phyloP scores from a whole-genome alignment of 495 filamentous ascomycete species.

The Penicillium paradoxum region DNA sequence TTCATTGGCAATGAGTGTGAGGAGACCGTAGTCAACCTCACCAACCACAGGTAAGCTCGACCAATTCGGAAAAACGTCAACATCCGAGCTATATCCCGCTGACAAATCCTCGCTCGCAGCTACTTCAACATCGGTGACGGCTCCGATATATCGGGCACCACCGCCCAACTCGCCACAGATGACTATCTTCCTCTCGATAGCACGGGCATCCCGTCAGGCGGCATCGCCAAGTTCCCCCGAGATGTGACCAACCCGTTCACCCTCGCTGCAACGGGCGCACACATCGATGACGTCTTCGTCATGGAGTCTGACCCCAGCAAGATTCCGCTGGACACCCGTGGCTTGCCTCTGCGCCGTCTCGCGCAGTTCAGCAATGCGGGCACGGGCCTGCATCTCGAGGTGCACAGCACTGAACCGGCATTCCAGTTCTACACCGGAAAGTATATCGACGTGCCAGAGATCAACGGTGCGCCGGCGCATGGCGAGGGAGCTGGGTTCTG shows the following conservation, averaged over 20 bases:
- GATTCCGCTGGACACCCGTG: constrained; percentile 74
- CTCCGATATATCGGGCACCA: constrained; percentile 69
- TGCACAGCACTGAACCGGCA: constrained; percentile 84
- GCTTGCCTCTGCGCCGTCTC: constrained; percentile 54
- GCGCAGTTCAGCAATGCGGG: constrained; percentile 65
- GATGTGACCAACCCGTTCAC: constrained; percentile 58
- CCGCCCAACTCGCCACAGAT: constrained; percentile 63
- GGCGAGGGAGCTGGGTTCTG: constrained; percentile 71
- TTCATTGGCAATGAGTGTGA: constrained; percentile 68
- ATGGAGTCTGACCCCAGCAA: constrained; percentile 56
- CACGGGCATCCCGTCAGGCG: constrained; percentile 57
- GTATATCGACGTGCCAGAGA: constrained; percentile 69
- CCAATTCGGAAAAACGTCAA: background rate
- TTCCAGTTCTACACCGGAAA: constrained; percentile 96
- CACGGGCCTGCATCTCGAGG: constrained; percentile 72
- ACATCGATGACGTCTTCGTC: constrained; percentile 89
- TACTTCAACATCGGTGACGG: constrained; percentile 82
- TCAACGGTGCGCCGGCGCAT: constrained; percentile 59
- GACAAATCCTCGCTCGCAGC: constrained; percentile 37
- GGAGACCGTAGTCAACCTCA: constrained; percentile 86
- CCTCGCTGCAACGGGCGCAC: constrained; percentile 59
- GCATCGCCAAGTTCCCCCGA: constrained; percentile 47
- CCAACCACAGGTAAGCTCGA: constrained; percentile 77
- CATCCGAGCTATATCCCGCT: background rate
- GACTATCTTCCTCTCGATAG: constrained; percentile 70